These are phyloP conservation scores for Lachancea sp. DNA, from an alignment of 805 yeast species.

Conservation along the genomic window DNA sequence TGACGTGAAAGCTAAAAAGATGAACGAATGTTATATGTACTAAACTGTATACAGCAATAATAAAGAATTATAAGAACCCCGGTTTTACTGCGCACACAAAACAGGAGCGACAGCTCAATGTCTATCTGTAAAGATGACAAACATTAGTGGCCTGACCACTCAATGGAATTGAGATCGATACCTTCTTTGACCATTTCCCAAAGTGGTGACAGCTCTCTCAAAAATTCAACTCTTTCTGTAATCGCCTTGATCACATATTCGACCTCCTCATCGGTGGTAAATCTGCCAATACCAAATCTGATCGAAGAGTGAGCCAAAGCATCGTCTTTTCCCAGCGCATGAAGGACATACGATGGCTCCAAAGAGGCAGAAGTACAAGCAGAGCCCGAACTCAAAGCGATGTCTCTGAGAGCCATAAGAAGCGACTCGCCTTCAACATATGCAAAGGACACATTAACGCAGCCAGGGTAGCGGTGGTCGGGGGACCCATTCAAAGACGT, in stretches of 20 bases:
- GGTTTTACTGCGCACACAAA: no score
- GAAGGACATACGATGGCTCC: constrained; percentile 94
- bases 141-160: constrained; percentile 91
- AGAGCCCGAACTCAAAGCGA: constrained; percentile 92
- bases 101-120: no score
- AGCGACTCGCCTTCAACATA: constrained; percentile 97
- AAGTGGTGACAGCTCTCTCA: constrained; percentile 87
- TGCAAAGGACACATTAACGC: constrained; percentile 95
- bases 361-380: constrained; percentile 98
- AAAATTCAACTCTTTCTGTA: constrained; percentile 78
- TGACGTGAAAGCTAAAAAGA: constrained; percentile 1
- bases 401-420: constrained; percentile 94
- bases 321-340: constrained; percentile 96
- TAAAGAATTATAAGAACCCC: background rate
- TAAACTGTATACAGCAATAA: constrained; percentile 1
- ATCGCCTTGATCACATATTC: constrained; percentile 91
- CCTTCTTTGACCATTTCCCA: constrained; percentile 99
- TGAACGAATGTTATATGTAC: constrained; percentile 6
- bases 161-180: constrained; percentile 85
- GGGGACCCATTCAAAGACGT: constrained; percentile 86
- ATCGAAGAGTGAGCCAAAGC: constrained; percentile 98
- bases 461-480: constrained; percentile 74
- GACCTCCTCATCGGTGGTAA: constrained; percentile 92
- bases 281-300: constrained; percentile 94
- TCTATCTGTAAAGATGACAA: no score